Percentiles rank a stretch among this genome's conserved stretches.
Conservation (phyloP, 2,329 filamentous ascomycete genomes). For the Fusarium bulbicola region DNA sequence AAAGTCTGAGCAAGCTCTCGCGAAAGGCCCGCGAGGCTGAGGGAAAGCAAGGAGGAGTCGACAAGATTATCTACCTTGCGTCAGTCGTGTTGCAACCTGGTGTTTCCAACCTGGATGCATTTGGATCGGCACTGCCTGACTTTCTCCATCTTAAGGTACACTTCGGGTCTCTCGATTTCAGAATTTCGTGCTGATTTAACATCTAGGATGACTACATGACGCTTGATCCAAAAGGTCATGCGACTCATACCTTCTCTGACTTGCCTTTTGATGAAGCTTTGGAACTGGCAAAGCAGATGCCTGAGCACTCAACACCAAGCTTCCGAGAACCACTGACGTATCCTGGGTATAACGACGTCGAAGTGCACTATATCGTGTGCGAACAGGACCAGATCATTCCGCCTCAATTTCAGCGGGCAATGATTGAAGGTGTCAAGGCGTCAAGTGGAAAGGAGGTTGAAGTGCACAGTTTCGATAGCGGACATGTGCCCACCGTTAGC, state of each 20-base stretch:
- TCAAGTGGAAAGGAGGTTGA: not conserved
- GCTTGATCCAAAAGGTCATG: not conserved
- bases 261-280: slow-evolving; percentile 5
- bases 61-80: slow-evolving; percentile 14
- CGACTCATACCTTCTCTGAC: slow-evolving; percentile 10
- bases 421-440: slow-evolving; percentile 13
- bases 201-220: slow-evolving; percentile 18
- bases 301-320: slow-evolving; percentile 17
- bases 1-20: slow-evolving; percentile 4
- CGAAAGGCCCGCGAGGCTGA: not conserved
- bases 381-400: slow-evolving; percentile 14
- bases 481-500: not conserved
- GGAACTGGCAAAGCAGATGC: slow-evolving; percentile 10
- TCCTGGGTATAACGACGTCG: slow-evolving; percentile 25
- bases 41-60: slow-evolving; percentile 8
- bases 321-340: slow-evolving; percentile 25
- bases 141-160: not conserved
- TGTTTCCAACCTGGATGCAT: slow-evolving; percentile 1
- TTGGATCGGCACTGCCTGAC: not conserved
- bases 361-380: slow-evolving; percentile 27
- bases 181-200: fast-evolving
- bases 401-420: not conserved
- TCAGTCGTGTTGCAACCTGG: slow-evolving; percentile 9
- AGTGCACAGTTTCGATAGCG: not conserved
- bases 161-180: fast-evolving